These are phyloP conservation scores for Rhamnella rubrinervis DNA, from an alignment of 331 rosid genomes.

Conservation along the genomic window DNA sequence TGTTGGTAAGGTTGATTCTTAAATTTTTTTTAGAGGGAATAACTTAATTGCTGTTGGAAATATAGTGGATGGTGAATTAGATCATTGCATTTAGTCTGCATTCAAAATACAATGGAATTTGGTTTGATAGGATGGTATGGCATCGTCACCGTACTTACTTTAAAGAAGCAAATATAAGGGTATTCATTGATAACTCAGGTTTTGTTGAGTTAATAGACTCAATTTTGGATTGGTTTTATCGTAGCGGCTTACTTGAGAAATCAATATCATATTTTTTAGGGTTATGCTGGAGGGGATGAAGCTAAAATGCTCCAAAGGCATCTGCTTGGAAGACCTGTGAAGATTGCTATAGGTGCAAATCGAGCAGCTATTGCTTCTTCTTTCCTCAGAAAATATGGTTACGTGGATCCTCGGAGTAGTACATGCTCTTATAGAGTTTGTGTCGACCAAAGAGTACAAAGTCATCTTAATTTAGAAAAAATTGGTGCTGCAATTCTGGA, in stretches of 20 bases:
- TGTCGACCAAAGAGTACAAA: slow-evolving; percentile 21
- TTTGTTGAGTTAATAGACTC: neutral
- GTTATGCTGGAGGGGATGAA: slow-evolving; percentile 96
- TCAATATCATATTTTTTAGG: slow-evolving; percentile 42
- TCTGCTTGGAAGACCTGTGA: slow-evolving; percentile 56
- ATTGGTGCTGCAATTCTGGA: slow-evolving; percentile 73
- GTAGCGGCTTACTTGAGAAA: neutral
- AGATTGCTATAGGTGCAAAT: slow-evolving; percentile 75
- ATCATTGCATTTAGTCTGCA: neutral
- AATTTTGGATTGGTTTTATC: neutral
- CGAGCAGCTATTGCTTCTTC: slow-evolving; percentile 57
- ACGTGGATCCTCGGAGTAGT: slow-evolving; percentile 37
- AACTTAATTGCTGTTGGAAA: neutral
- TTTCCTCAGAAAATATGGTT: slow-evolving; percentile 61
- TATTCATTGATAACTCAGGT: too few species aligned
- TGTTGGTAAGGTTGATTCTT: neutral
- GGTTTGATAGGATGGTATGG: too few species aligned
- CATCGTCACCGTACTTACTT: too few species aligned
- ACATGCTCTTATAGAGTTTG: slow-evolving; percentile 27
- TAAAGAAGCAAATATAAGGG: too few species aligned
- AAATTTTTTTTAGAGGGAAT: neutral
- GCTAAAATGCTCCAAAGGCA: slow-evolving; percentile 83
- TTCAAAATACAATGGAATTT: too few species aligned
- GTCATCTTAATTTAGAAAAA: slow-evolving; percentile 37
- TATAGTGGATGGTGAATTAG: neutral